Evolutionary conservation across 768 basidiomycete genomes (phyloP).

Genomic region (Leccinum rimulosum): DNA sequence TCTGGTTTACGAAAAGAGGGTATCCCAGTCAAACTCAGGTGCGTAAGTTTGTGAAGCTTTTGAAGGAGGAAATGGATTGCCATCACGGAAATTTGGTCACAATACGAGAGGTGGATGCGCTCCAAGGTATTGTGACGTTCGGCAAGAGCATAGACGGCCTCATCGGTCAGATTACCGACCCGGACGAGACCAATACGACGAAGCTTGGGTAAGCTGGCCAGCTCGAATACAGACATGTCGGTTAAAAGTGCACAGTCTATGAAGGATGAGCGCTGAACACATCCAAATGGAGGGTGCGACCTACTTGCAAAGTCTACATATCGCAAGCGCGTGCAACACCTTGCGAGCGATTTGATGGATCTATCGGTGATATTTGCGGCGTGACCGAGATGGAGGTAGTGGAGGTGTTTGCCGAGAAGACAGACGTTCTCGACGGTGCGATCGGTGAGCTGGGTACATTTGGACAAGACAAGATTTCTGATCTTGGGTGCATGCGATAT

Average conservation of each 20-base stretch:
- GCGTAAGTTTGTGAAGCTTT: conserved; percentile 86
- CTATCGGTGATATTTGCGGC: conserved; percentile 86
- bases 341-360: conserved; percentile 78
- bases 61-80: conserved; percentile 89
- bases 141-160: conserved; percentile 85
- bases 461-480: conserved; percentile 83
- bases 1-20: conserved; percentile 83
- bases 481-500: conserved; percentile 79
- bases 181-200: conserved; percentile 94
- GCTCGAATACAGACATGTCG: conserved; percentile 91
- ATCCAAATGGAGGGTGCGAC: conserved; percentile 29
- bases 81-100: conserved; percentile 90
- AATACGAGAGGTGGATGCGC: conserved; percentile 95
- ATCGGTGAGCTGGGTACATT: conserved; percentile 79
- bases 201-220: conserved; percentile 84
- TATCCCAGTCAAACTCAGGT: conserved; percentile 97
- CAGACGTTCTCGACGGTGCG: conserved; percentile 80
- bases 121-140: conserved; percentile 86
- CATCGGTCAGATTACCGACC: conserved; percentile 89
- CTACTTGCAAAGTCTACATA: conserved; percentile 96
- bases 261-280: conserved; percentile 10
- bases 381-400: conserved; percentile 95
- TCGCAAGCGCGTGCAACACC: conserved; percentile 83
- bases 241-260: conserved; percentile 84
- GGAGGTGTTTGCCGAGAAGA: conserved; percentile 84